Conservation (phyloP, 345 rosid species). For the Stellera chamaejasme region DNA sequence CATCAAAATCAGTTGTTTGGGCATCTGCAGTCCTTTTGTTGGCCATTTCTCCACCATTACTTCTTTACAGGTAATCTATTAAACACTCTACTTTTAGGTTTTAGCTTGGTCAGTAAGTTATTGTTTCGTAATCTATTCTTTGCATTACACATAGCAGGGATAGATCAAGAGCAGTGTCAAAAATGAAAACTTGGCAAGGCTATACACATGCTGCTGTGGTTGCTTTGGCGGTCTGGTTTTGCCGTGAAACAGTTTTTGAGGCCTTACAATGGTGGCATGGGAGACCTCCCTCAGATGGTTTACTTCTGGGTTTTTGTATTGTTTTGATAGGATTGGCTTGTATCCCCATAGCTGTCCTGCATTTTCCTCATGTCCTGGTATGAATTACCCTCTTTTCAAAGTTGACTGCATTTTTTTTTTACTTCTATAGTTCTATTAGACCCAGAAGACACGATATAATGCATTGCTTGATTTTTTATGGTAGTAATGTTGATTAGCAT, state of each 20-base stretch:
- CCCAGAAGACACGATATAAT: slow-evolving; percentile 9
- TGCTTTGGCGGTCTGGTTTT: slow-evolving; percentile 83
- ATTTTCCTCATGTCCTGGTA: slow-evolving; percentile 94
- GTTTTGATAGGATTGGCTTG: slow-evolving; percentile 83
- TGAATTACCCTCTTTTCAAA: slow-evolving; percentile 10
- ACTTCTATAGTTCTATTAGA: slow-evolving; percentile 8
- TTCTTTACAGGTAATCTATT: slow-evolving; percentile 73
- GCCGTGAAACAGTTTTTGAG: slow-evolving; percentile 95
- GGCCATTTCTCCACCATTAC: slow-evolving; percentile 87
- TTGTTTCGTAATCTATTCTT: neutral
- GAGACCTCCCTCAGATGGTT: slow-evolving; percentile 88
- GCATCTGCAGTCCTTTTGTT: slow-evolving; percentile 72
- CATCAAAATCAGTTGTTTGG: slow-evolving; percentile 85
- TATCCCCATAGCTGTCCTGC: slow-evolving; percentile 80
- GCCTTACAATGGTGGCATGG: slow-evolving; percentile 98
- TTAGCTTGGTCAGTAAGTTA: neutral
- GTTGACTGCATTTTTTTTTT: neutral
- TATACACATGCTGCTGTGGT: slow-evolving; percentile 79
- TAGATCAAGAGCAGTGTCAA: slow-evolving; percentile 67
- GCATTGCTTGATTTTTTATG: too few relatives aligned
- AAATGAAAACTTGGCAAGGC: slow-evolving; percentile 99
- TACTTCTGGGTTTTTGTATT: slow-evolving; percentile 87
- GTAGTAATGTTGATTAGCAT: too few relatives aligned
- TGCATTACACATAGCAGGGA: slow-evolving; percentile 51
- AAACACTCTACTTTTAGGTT: slow-evolving; percentile 1